A percentile compares a stretch with the other conserved stretches of the same genome.
phyloP scores from a whole-genome alignment of 768 basidiomycete species.

The Phylloporus arenicola region DNA sequence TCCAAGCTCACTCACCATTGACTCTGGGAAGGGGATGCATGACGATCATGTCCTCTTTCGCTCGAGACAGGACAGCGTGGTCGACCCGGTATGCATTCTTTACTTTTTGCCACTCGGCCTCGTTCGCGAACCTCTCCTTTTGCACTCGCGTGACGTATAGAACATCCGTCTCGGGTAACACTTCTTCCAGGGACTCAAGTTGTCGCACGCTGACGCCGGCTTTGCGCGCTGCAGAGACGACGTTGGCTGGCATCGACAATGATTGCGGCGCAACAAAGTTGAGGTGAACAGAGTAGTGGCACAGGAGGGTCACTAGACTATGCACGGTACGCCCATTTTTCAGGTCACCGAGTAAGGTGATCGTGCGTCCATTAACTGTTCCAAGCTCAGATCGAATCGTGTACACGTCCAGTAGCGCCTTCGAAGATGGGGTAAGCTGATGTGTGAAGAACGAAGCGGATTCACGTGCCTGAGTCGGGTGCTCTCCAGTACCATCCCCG shows the following conservation, averaged over 20 bases:
- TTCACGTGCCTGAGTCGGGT: constrained; percentile 81
- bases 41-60: constrained; percentile 96
- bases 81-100: constrained; percentile 92
- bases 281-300: constrained; percentile 86
- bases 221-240: constrained; percentile 78
- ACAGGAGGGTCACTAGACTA: constrained; percentile 87
- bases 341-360: constrained; percentile 90
- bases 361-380: constrained; percentile 92
- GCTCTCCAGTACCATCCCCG: constrained; percentile 95
- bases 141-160: constrained; percentile 95
- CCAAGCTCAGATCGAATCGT: constrained; percentile 97
- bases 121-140: constrained; percentile 83
- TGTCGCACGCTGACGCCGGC: constrained; percentile 75
- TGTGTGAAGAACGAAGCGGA: neutral
- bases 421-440: constrained; percentile 6
- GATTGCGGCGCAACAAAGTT: constrained; percentile 91
- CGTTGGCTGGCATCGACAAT: constrained; percentile 82
- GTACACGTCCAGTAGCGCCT: constrained; percentile 85
- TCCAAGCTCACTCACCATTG: constrained; percentile 50
- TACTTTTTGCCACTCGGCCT: constrained; percentile 82
- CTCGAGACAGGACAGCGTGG: constrained; percentile 86
- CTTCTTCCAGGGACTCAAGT: constrained; percentile 87
- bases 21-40: constrained; percentile 98
- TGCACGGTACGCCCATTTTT: constrained; percentile 99
- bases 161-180: constrained; percentile 89